These are phyloP conservation scores for Xerocomus brunneocitrinus DNA, from an alignment of 768 basidiomycete species.

Conservation along the genomic window DNA sequence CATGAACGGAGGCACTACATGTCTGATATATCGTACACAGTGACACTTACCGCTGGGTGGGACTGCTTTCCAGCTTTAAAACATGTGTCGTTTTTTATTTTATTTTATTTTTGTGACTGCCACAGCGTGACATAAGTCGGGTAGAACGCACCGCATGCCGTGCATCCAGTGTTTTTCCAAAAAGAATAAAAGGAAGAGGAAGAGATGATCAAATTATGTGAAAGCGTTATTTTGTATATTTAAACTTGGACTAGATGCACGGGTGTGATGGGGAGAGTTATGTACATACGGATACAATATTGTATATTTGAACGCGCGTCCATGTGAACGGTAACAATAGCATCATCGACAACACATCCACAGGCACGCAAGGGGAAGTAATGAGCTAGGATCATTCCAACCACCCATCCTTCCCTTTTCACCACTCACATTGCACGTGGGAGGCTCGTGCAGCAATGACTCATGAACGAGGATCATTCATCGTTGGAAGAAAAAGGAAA, in stretches of 20 bases:
- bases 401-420: background rate
- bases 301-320: background rate
- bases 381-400: background rate
- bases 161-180: background rate
- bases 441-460: constrained; percentile 11
- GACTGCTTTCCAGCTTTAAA: background rate
- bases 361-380: constrained; percentile 2
- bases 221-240: background rate
- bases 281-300: constrained; percentile 8
- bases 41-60: background rate
- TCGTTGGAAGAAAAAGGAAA: constrained; percentile 2
- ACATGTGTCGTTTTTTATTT: background rate
- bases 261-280: background rate
- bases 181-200: background rate
- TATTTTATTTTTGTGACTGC: background rate
- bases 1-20: background rate
- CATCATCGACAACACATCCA: background rate
- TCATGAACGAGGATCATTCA: constrained; percentile 14
- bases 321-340: constrained; percentile 2
- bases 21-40: background rate
- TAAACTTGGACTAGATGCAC: constrained; percentile 9
- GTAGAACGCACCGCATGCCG: background rate
- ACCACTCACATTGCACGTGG: constrained; percentile 5
- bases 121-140: background rate
- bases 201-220: background rate